Evolutionary conservation across 164 flowering plant genomes (phyloP), one percentile per base, ranked within the genome.

Genomic region (Cinnamomum micranthum): DNA sequence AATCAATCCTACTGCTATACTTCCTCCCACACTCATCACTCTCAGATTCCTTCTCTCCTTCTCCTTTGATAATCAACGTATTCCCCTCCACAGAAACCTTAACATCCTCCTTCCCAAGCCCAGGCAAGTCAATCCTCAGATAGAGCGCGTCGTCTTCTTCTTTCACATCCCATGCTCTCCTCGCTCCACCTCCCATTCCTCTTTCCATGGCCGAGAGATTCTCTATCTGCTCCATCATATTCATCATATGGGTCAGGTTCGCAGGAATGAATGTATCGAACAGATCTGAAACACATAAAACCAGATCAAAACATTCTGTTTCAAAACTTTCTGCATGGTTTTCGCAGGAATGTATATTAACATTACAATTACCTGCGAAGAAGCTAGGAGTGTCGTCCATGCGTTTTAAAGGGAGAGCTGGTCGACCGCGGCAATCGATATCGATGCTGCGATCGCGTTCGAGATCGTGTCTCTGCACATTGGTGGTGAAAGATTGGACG

Each of bases 71-170:
- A 2, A 81, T 65, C 85, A 93, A 85, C 0, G 90, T 89, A 82
- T 86, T 83, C 77, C 88, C 84, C 79, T 91, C 95, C 76, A 86
- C 89, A 1, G 84, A 74, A 0, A 93, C 85, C 72, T 84, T 90
- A 23, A 93, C 90, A 52, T 91, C 74, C 20, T 89, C 89, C 77
- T 86, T 93, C 33, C 82, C 79, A 11, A 91, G 71, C 1, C 97
- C 96, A 0, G 97, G 97, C 97, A 93, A 89, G 74, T 90, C 94
- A 63, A 91, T 78, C 13, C 88, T 76, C 63, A 92, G 28, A 28
- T 72, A 70, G 55, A 93, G 81, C 3, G 85, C 89, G 0, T 88
- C 72, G 0, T 86, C 82, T 28, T 86, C 90, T 75, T 91, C 95
- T 77, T 70, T 87, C 73, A 78, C 91, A 59, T 90, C 88, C 91